Evolutionary conservation across 2,329 filamentous ascomycete species (phyloP), one percentile per base, ranked within the genome.

Genomic region (Graphiopsis chlorocephala): DNA sequence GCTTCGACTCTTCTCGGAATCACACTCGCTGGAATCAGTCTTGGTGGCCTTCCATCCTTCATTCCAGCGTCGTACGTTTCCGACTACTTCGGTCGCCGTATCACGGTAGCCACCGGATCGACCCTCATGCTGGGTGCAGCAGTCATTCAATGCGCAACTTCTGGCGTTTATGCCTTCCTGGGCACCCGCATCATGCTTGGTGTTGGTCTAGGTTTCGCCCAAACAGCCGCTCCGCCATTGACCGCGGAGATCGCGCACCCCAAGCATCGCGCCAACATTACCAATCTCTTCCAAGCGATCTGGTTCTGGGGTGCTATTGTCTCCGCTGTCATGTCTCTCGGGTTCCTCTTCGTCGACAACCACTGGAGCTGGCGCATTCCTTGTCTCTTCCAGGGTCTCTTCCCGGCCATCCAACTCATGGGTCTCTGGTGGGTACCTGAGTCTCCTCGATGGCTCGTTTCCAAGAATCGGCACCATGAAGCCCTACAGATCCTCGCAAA

Each of bases 121-220:
- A 23, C 77, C 17, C 72, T 83, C 64, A 83, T 83, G 80, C 70
- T 82, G 65, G 66, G 79, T 23, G 82, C 79, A 61, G 80, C 78
- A 35, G 68, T 76, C 11, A 62, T 68, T 14, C 60, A 73, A 69
- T 57, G 69, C 68, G 47, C 71, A 53, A 75, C 66, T 65, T 73
- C 59, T 67, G 70, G 63, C 64, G 68, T 62, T 65, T 74, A 58
- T 62, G 72, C 65, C 61, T 78, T 58, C 59, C 35, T 71, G 14
- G 70, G 66, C 4, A 67, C 68, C 3, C 61, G 65, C 28, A 65
- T 69, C 52, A 66, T 71, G 65, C 47, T 69, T 6, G 69, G 66
- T 53, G 55, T 68, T n/a, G 66, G 68, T n/a, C 25, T 69, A 4
- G 62, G 62, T 14, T 68, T 67, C 20, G 53, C 64, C 6, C 65